A percentile compares a stretch with the other conserved stretches of the same genome.
Evolutionary conservation across 768 basidiomycete species (phyloP).

Genomic region (Exidia glandulosa): DNA sequence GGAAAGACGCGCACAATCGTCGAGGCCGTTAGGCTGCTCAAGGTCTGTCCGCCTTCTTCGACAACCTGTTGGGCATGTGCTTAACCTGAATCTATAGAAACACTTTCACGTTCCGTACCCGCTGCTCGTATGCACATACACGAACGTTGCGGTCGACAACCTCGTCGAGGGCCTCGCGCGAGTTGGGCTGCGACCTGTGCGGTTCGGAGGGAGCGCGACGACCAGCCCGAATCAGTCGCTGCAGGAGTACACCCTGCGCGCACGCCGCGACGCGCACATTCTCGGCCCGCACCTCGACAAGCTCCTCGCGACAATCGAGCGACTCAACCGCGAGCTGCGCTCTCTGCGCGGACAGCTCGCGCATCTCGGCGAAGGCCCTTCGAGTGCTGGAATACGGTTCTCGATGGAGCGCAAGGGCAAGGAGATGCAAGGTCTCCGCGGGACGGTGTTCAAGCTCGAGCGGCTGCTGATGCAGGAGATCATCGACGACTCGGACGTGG

Average conservation of each 20-base stretch:
- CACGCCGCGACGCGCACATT: conserved; percentile 51
- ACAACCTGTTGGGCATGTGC: neutral
- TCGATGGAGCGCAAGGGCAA: conserved; percentile 16
- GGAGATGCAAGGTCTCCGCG: conserved; percentile 22
- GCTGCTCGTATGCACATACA: conserved; percentile 86
- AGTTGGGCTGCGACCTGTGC: conserved; percentile 58
- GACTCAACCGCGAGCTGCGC: neutral
- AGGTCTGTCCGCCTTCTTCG: conserved; percentile 28
- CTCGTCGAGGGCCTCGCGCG: conserved; percentile 62
- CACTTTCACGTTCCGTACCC: conserved; percentile 79
- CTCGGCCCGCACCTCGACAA: conserved; percentile 34
- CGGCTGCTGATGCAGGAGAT: conserved; percentile 56
- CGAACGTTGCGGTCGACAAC: conserved; percentile 88
- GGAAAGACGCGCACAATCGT: conserved; percentile 91
- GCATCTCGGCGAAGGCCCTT: no score
- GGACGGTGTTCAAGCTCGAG: conserved; percentile 42
- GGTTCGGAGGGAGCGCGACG: conserved; percentile 50
- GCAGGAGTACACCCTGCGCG: conserved; percentile 47
- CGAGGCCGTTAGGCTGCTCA: conserved; percentile 71
- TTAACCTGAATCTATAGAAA: conserved; percentile 26
- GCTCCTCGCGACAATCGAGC: conserved; percentile 29
- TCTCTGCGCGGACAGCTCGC: neutral
- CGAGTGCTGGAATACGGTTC: neutral
- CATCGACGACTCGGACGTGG: conserved; percentile 61
- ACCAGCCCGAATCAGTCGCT: conserved; percentile 48